These are phyloP conservation scores for Avena insularis DNA, from an alignment of 176 grass and related monocot species.

Conservation along the genomic window DNA sequence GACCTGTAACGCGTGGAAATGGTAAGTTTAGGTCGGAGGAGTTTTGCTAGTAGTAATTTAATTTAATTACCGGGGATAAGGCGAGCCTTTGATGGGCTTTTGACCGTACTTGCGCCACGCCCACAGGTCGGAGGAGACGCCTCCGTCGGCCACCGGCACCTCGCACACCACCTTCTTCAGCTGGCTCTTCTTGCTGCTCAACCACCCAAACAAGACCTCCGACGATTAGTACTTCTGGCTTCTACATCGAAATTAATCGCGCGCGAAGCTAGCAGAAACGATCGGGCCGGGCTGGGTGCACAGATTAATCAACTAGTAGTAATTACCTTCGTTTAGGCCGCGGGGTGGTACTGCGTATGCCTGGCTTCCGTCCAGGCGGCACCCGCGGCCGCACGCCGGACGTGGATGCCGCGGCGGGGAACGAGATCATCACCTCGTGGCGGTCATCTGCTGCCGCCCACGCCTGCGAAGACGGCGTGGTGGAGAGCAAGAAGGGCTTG, in stretches of 20 bases:
- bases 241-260: conserved; percentile 4
- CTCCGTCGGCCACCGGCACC: conserved; percentile 73
- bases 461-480: neutral
- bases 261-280: neutral
- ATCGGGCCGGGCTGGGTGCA: too few species aligned
- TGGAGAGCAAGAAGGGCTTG: conserved; percentile 28
- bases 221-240: neutral
- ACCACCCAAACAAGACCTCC: neutral
- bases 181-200: conserved; percentile 80
- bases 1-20: conserved; percentile 35
- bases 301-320: neutral
- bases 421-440: conserved; percentile 58
- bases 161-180: conserved; percentile 86
- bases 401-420: conserved; percentile 39
- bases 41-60: neutral
- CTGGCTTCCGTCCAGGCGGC: conserved; percentile 45
- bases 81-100: conserved; percentile 99
- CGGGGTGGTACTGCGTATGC: conserved; percentile 28
- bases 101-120: conserved; percentile 99
- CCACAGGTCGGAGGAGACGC: conserved; percentile 80
- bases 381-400: conserved; percentile 24
- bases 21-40: conserved; percentile 1
- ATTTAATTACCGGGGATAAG: conserved; percentile 80
- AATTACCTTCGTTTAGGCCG: conserved; percentile 57
- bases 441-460: conserved; percentile 23